phyloP scores from a whole-genome alignment of 2,329 filamentous ascomycete species.

The Coccinonectria pachysandricola region DNA sequence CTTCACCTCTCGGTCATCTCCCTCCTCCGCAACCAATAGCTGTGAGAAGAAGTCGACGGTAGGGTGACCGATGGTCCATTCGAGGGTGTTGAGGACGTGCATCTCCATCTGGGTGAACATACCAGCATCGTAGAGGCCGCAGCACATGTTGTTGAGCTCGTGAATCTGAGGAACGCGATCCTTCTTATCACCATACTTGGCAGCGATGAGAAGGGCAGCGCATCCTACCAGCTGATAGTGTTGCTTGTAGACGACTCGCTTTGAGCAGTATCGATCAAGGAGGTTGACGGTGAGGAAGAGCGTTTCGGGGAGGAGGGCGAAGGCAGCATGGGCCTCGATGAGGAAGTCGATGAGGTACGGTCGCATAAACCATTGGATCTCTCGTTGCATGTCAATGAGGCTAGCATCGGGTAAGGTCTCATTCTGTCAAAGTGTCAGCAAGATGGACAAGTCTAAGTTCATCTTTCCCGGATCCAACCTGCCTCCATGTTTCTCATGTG shows the following conservation, averaged over 20 bases:
- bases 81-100: constrained; percentile 95
- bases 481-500: constrained; percentile 96
- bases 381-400: constrained; percentile 96
- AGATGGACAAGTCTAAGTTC: background rate
- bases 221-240: constrained; percentile 98
- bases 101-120: constrained; percentile 99
- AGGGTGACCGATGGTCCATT: constrained; percentile 92
- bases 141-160: constrained; percentile 98
- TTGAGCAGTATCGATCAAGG: constrained; percentile 94
- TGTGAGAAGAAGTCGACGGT: constrained; percentile 93
- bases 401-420: constrained; percentile 92
- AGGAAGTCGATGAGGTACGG: constrained; percentile 97
- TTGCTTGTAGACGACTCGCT: constrained; percentile 95
- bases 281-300: constrained; percentile 95
- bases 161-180: constrained; percentile 95
- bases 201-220: constrained; percentile 87
- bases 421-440: constrained; percentile 34
- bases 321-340: constrained; percentile 91
- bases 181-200: constrained; percentile 98
- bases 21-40: constrained; percentile 71
- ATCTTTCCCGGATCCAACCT: constrained; percentile 16
- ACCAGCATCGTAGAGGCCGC: constrained; percentile 92
- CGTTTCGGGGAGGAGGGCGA: constrained; percentile 86
- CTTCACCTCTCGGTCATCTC: constrained; percentile 75
- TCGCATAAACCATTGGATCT: constrained; percentile 99